A percentile compares a stretch with the other conserved stretches of the same genome.
Evolutionary conservation across 2,329 filamentous ascomycete genomes (phyloP).

Genomic region (Lasiodiplodia sp.): DNA sequence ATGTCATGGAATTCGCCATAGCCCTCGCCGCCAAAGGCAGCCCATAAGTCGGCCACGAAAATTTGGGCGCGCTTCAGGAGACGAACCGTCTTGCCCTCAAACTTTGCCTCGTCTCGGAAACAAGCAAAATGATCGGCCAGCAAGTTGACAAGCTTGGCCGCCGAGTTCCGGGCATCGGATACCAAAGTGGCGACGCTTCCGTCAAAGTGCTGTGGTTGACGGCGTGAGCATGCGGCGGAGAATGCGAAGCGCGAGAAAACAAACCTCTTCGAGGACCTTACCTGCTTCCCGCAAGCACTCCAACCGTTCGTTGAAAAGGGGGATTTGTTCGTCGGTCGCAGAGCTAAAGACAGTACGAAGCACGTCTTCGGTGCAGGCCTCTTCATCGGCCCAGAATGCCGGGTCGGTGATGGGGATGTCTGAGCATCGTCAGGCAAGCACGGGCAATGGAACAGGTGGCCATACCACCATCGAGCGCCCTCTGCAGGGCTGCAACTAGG

Average conservation of each 20-base stretch:
- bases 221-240: conserved; percentile 1
- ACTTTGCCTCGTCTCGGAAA: conserved; percentile 82
- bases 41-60: conserved; percentile 94
- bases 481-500: conserved; percentile 83
- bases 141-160: conserved; percentile 84
- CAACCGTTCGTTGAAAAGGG: conserved; percentile 79
- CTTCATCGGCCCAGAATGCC: conserved; percentile 81
- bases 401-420: conserved; percentile 89
- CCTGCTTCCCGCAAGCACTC: conserved; percentile 84
- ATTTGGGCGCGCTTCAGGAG: conserved; percentile 96
- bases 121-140: conserved; percentile 82
- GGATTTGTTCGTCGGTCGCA: conserved; percentile 84
- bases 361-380: conserved; percentile 76
- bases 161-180: conserved; percentile 76
- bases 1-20: conserved; percentile 89
- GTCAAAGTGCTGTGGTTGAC: conserved; percentile 68
- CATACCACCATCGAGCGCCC: conserved; percentile 84
- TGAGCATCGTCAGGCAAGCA: conserved; percentile 44
- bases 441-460: not conserved
- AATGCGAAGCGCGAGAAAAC: conserved; percentile 22
- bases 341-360: conserved; percentile 84
- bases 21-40: conserved; percentile 82
- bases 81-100: conserved; percentile 77
- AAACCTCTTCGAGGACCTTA: conserved; percentile 77
- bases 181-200: conserved; percentile 79